A percentile compares a stretch with the other conserved stretches of the same genome.
phyloP scores from a whole-genome alignment of 1,139 yeast genomes.

The Zygoascus hellenicus region DNA sequence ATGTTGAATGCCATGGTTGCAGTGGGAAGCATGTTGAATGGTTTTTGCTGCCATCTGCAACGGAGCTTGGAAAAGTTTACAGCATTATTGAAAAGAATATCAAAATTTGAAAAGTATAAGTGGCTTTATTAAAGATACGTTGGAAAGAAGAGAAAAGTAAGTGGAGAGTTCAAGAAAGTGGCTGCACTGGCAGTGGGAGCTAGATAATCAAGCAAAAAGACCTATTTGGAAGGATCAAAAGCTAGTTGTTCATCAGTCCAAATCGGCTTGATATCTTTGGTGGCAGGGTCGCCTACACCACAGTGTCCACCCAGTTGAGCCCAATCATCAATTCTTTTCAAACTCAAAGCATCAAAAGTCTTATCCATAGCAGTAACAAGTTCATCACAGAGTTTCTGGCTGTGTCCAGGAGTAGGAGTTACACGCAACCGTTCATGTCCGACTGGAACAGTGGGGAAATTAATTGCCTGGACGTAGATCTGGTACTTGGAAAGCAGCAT shows the following conservation, averaged over 20 bases:
- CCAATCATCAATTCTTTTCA: conserved; percentile 79
- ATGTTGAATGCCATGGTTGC: conserved; percentile 30
- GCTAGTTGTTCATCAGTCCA: conserved; percentile 85
- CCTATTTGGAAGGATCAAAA: conserved; percentile 15
- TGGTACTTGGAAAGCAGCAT: conserved; percentile 73
- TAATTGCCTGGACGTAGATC: conserved; percentile 95
- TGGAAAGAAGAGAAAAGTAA: neutral
- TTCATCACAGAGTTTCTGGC: conserved; percentile 65
- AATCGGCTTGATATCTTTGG: conserved; percentile 45
- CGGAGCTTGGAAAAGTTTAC: conserved; percentile 7
- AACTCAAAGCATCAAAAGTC: conserved; percentile 67
- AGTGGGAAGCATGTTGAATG: conserved; percentile 25
- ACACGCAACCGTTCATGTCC: conserved; percentile 95
- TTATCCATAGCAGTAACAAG: conserved; percentile 73
- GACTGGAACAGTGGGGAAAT: conserved; percentile 95
- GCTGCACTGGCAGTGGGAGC: neutral
- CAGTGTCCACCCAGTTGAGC: conserved; percentile 73
- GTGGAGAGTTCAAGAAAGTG: neutral
- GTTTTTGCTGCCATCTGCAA: conserved; percentile 26
- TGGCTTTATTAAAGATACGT: neutral
- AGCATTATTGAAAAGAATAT: conserved; percentile 6
- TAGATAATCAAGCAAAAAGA: neutral
- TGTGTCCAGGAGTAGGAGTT: conserved; percentile 98
- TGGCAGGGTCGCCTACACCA: conserved; percentile 62
- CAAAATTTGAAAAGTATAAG: neutral